Conservation (phyloP, 257 asterid genomes). For the Pogostemon cablin region DNA sequence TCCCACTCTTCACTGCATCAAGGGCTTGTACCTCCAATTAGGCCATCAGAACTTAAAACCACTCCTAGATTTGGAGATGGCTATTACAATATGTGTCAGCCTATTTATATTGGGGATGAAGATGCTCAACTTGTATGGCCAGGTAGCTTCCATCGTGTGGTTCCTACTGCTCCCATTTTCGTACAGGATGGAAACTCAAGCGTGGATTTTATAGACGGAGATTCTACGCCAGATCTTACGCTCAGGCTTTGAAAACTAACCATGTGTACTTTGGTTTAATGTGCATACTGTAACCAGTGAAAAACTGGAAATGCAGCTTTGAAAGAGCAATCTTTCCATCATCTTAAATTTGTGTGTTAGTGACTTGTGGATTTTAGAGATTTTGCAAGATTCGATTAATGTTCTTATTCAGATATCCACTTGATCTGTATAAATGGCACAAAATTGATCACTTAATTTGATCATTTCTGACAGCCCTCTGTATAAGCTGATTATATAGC, state of each 20-base stretch:
- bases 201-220: slow-evolving; percentile 33
- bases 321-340: slow-evolving; percentile 18
- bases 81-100: slow-evolving; percentile 37
- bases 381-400: background rate
- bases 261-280: background rate
- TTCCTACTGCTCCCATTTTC: slow-evolving; percentile 32
- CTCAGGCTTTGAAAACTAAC: slow-evolving; percentile 48
- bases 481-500: background rate
- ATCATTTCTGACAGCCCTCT: background rate
- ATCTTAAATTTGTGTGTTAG: background rate
- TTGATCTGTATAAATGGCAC: slow-evolving; percentile 17
- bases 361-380: background rate
- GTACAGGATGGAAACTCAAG: slow-evolving; percentile 34
- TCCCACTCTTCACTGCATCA: slow-evolving; percentile 60
- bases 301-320: background rate
- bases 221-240: slow-evolving; percentile 55
- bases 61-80: slow-evolving; percentile 43
- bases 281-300: slow-evolving; percentile 11
- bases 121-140: slow-evolving; percentile 54
- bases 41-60: slow-evolving; percentile 36
- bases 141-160: slow-evolving; percentile 53
- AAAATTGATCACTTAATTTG: background rate
- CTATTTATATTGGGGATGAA: slow-evolving; percentile 45
- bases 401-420: background rate
- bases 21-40: slow-evolving; percentile 28